Percentiles rank a stretch among this genome's conserved stretches.
phyloP scores from a whole-genome alignment of 768 basidiomycete genomes.

The Phallus indusiatus region DNA sequence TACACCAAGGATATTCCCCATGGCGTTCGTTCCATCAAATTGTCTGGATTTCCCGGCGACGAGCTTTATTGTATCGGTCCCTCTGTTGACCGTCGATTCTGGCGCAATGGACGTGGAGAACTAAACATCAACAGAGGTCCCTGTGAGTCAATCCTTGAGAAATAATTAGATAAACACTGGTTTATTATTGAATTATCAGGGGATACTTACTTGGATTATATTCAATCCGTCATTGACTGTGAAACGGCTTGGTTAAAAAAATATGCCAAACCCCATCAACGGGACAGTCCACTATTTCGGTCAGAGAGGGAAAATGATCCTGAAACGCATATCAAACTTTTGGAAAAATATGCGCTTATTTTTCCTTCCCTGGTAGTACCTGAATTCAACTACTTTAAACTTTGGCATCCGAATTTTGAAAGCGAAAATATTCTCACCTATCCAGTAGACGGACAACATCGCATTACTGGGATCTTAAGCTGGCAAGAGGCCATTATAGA shows the following conservation, averaged over 20 bases:
- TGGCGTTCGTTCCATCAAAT: slow-evolving; percentile 2
- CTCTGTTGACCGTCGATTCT: slow-evolving; percentile 20
- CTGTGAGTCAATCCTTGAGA: slow-evolving; percentile 20
- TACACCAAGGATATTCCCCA: slow-evolving; percentile 22
- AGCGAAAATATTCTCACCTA: too few species aligned
- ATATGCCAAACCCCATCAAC: not conserved
- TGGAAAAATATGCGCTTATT: not conserved
- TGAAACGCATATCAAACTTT: not conserved
- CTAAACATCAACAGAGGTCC: slow-evolving; percentile 24
- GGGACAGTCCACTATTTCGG: not conserved
- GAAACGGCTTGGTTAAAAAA: not conserved
- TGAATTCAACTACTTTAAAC: too few species aligned
- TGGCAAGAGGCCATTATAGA: too few species aligned
- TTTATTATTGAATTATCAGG: not conserved
- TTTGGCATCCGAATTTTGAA: too few species aligned
- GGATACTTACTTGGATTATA: not conserved
- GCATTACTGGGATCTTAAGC: too few species aligned
- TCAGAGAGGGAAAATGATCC: not conserved
- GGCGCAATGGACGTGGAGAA: slow-evolving; percentile 18
- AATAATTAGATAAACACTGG: not conserved
- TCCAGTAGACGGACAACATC: too few species aligned
- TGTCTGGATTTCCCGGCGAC: slow-evolving; percentile 10
- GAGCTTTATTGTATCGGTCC: slow-evolving; percentile 23
- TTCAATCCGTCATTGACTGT: not conserved
- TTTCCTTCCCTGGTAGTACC: not conserved